Base-by-base conservation (phyloP, 495 filamentous ascomycete species). In the Evansstolkia leycettana region DNA sequence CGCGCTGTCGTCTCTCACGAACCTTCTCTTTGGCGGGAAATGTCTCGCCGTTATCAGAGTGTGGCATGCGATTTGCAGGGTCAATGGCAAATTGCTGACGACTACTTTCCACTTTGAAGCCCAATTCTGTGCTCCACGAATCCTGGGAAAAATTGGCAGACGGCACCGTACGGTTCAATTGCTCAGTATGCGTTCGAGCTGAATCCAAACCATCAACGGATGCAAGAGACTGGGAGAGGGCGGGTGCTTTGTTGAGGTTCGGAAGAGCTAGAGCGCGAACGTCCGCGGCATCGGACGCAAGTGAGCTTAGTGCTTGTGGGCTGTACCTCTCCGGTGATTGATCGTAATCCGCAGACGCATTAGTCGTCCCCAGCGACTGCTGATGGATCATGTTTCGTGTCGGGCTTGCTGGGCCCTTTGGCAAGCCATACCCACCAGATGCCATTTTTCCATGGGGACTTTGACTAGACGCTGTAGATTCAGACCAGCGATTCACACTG, bases 401-500 rank as follows among this genome's bases (percentile, higher is more conserved):
- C 8, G 39, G 42, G 24, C 45, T 48, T 17, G 46, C 32, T n/a
- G 3, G 33, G 32, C n/a, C 34, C 15, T 47, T 48, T 10, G 45
- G 39, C 14, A 43, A 47, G 26, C 33, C 36, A 40, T 48, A 48
- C 36, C 40, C 54, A 40, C 52, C 57, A 60, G 54, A 38, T 67
- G 62, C 54, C 9, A 43, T 42, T 25, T 49, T 41, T 6, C 56
- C 46, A 3, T 67, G 58, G 26, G 80, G 80, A 19, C 67, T 57
- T 31, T 64, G 73, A 54, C 80, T 87, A 29, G 79, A 84, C 7
- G 70, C 50, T 14, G 85, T 84, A 3, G 81, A 85, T 17, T 79
- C 73, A 17, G 82, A 88, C 84, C 82, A 89, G 36, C 83, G 77
- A 55, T 89, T 85, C 48, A 85, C 67, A 39, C 77, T 84, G 20